Evolutionary conservation across 2,329 filamentous ascomycete species (phyloP).

Genomic region (Sporothrix pallida): DNA sequence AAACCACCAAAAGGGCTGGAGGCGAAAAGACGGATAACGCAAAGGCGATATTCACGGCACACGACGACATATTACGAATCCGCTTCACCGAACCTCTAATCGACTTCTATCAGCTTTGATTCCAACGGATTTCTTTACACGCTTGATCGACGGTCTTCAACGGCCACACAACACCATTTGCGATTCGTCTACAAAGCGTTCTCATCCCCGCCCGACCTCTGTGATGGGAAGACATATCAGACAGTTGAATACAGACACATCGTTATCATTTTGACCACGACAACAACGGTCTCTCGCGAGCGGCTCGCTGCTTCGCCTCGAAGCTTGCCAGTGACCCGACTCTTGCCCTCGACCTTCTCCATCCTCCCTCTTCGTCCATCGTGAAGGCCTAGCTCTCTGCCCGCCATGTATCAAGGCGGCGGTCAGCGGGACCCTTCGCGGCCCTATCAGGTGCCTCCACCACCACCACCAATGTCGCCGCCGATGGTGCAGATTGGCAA

Average conservation of each 20-base stretch:
- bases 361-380: not conserved
- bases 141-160: too few species aligned
- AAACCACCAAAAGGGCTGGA: not conserved
- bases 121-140: too few species aligned
- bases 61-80: not conserved
- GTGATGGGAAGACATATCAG: not conserved
- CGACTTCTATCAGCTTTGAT: too few species aligned
- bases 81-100: too few species aligned
- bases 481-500: slow-evolving; percentile 52
- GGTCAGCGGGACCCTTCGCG: slow-evolving; percentile 60
- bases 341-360: slow-evolving; percentile 7
- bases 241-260: not conserved
- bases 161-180: too few species aligned
- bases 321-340: slow-evolving; percentile 18
- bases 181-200: too few species aligned
- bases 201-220: not conserved
- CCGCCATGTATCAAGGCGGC: slow-evolving; percentile 61
- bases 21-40: not conserved
- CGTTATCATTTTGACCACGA: slow-evolving; percentile 10
- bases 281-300: not conserved
- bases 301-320: slow-evolving; percentile 19
- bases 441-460: slow-evolving; percentile 61
- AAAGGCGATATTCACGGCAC: slow-evolving; percentile 4
- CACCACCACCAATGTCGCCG: slow-evolving; percentile 62
- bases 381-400: slow-evolving; percentile 36